phyloP scores from a whole-genome alignment of 2,329 filamentous ascomycete species.

The Arthroderma sp. region DNA sequence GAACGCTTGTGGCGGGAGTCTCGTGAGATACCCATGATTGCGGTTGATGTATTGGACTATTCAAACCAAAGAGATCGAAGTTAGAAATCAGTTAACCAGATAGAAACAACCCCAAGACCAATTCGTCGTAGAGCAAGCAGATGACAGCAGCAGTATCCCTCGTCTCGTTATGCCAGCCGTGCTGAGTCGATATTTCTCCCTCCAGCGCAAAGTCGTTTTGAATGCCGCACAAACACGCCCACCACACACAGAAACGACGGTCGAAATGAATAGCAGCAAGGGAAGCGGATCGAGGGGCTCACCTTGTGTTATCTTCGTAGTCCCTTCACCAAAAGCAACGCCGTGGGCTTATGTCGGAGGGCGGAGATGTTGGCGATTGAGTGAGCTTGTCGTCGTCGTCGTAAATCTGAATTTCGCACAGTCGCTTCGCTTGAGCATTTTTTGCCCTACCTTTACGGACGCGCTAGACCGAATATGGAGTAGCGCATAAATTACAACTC shows the following conservation, averaged over 20 bases:
- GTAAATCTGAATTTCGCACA: constrained; percentile 34
- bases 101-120: neutral
- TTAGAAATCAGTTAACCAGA: neutral
- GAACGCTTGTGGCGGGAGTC: constrained; percentile 99
- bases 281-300: constrained; percentile 20
- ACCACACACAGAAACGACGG: constrained; percentile 1
- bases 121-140: neutral
- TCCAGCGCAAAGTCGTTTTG: neutral
- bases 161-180: neutral
- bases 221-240: neutral
- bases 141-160: neutral
- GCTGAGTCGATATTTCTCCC: neutral
- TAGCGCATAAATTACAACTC: constrained; percentile 13
- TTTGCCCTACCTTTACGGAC: constrained; percentile 28
- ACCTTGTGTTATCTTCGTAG: constrained; percentile 32
- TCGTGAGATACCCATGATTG: constrained; percentile 99
- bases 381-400: constrained; percentile 28
- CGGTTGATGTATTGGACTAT: constrained; percentile 48
- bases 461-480: constrained; percentile 20
- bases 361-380: constrained; percentile 26
- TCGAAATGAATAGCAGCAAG: constrained; percentile 1
- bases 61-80: neutral
- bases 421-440: constrained; percentile 32
- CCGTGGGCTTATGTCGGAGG: constrained; percentile 28
- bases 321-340: constrained; percentile 35